Percentiles rank a stretch among this genome's conserved stretches.
phyloP scores from a whole-genome alignment of 2,329 filamentous ascomycete genomes.

The Pseudogymnoascus sp. region DNA sequence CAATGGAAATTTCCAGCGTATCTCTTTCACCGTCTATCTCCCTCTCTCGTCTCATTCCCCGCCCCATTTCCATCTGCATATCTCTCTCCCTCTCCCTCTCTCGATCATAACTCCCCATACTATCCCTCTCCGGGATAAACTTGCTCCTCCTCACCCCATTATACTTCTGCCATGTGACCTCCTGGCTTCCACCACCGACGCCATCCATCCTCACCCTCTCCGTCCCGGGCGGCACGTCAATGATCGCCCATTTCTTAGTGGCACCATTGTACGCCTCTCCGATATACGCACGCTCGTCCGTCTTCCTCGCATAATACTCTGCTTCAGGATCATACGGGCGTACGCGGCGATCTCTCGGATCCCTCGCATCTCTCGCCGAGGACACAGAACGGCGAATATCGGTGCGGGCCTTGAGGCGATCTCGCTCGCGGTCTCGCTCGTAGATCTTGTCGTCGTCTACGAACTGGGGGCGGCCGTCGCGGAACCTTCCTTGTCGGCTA shows the following conservation, averaged over 20 bases:
- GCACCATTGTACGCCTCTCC: constrained; percentile 69
- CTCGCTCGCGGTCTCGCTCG: constrained; percentile 47
- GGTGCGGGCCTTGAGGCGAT: constrained; percentile 37
- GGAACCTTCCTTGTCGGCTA: constrained; percentile 17
- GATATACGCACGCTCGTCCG: constrained; percentile 58
- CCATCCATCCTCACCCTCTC: constrained; percentile 79
- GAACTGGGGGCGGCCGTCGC: constrained; percentile 36
- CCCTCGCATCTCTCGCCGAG: constrained; percentile 38
- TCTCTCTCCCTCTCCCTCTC: constrained; percentile 11
- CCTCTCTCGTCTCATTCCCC: constrained; percentile 8
- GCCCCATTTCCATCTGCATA: constrained; percentile 8
- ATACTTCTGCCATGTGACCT: constrained; percentile 73
- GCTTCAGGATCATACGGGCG: constrained; percentile 42
- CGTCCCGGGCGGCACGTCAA: constrained; percentile 79
- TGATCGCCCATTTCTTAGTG: constrained; percentile 71
- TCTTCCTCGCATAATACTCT: constrained; percentile 60
- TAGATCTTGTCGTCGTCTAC: constrained; percentile 63
- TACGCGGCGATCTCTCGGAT: constrained; percentile 24
- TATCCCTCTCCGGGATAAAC: constrained; percentile 56
- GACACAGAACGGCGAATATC: constrained; percentile 34
- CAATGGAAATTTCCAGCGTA: background rate
- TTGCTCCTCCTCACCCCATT: constrained; percentile 69
- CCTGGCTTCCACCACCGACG: constrained; percentile 64
- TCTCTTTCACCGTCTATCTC: constrained; percentile 7
- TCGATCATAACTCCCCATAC: background rate